Percentiles rank a stretch among this genome's conserved stretches.
phyloP scores from a whole-genome alignment of 2,329 filamentous ascomycete species.

The Diplodia mutila region DNA sequence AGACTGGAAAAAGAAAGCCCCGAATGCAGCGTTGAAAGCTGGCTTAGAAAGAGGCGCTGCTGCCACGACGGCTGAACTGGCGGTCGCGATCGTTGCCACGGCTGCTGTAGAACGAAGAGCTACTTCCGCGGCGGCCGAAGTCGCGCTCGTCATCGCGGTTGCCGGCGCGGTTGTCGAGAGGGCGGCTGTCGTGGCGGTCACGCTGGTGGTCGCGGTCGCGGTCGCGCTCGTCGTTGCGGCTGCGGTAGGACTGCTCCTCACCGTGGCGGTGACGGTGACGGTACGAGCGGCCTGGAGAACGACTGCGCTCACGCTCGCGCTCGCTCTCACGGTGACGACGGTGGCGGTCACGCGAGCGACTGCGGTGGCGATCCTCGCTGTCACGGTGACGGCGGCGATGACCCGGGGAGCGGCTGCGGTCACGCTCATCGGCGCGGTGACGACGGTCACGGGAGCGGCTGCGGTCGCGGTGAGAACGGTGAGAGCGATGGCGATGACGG shows the following conservation, averaged over 20 bases:
- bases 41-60: neutral
- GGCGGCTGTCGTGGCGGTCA: neutral
- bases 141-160: neutral
- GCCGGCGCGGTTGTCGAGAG: neutral
- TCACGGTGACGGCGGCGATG: neutral
- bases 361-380: no score
- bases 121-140: no score
- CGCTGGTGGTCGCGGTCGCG: neutral
- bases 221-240: neutral
- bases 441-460: neutral
- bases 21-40: neutral
- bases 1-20: neutral
- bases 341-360: neutral
- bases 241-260: neutral
- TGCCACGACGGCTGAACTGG: neutral
- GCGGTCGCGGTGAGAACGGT: neutral
- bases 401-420: neutral
- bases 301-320: conserved; percentile 13
- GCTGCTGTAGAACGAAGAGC: no score
- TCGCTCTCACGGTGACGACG: neutral
- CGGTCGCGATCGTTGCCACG: neutral
- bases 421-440: no score
- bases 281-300: neutral
- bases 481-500: neutral
- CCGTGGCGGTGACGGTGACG: neutral